Base-by-base conservation (phyloP, 1,139 yeast species). In the Geotrichum citri-aurantii region DNA sequence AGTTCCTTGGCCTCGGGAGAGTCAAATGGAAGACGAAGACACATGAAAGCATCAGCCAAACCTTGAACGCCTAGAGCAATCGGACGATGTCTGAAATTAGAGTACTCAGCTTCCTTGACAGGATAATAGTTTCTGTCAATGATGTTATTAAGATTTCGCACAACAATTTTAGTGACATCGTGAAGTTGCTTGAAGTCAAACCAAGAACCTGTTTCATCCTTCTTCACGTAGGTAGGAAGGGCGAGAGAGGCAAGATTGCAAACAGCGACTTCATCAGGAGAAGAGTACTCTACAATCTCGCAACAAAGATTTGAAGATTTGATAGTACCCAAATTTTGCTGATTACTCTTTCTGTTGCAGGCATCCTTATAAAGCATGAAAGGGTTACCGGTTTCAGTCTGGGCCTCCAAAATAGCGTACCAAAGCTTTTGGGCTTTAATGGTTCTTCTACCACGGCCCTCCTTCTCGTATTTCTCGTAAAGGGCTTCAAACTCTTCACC, bases 211-310 rank as follows among this genome's bases (percentile, higher is more conserved):
- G 48, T 29, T 8, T 54, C 63, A 57, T 78, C 80, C 21, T 68
- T 69, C 21, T 73, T 66, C 27, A 71, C 72, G 65, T 82, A 87
- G 7, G 84, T 79, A 19, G 95, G 93, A 55, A 88, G 76, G 5
- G 91, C 93, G 66, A 88, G 73, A 14, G 93, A 86, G n/a, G 91
- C 95, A 71, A 88, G 79, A 71, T 88, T 88, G 77, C 95, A 88
- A 58, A 87, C 95, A 48, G 93, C 91, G 62, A 85, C 85, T 73
- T 88, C 95, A 37, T 84, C 86, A 11, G 88, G 85, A 29, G 86
- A 78, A 14, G 92, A 85, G 68, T 85, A 87, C 73, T 88, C 91
- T 52, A 88, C 88, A 66, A 88, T 84, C 72, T 88, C 95, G 69
- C 92, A 85, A 75, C 95, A 88, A 73, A 88, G 79, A 70, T 88